Base-by-base conservation (phyloP, 257 asterid species). In the Schizonepeta tenuifolia region DNA sequence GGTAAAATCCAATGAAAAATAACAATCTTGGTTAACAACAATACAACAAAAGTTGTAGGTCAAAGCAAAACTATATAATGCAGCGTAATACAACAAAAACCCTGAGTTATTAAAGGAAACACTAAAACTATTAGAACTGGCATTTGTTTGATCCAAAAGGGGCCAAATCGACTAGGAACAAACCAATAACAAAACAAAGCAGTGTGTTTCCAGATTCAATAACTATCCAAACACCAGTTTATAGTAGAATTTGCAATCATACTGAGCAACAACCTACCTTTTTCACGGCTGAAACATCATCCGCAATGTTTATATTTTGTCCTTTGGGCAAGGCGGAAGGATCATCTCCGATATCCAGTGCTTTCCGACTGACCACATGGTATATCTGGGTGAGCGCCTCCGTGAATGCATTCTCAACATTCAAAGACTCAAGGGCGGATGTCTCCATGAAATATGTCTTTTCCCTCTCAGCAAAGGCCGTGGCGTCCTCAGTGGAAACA, bases 351-450 rank as follows among this genome's bases (percentile, higher is more conserved):
- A 83, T 79, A 57, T 87, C 93, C 8, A 87, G 89, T 22, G 90
- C 89, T 77, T 87, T 87, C 43, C 89, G 86, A 44, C 90, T 79
- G 35, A 87, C 87, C 51, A 87, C 93, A 40, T 78, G 87, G 65
- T 87, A 82, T 72, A 87, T 83, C 76, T 87, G 87, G 0, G 86
- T 75, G 22, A 87, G 83, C n/a, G 81, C 90, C 72, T 87, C 93
- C 1, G 90, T 87, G 75, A 87, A 87, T 9, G 93, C 87, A 51
- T 82, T 85, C 81, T 87, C 93, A 17, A 87, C 93, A 11, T 87
- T 87, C 87, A 85, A 22, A n/a, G 90, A 85, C 73, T 87, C 93
- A 0, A 87, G 90, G 26, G 93, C 93, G 6, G 93, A 87, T 9
- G 93, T 87, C 77, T 87, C 93, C 85, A 87, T 85, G 22, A 85